These are phyloP conservation scores for Nigrospora sphaerica DNA, from an alignment of 2,329 filamentous ascomycete genomes.

Conservation along the genomic window DNA sequence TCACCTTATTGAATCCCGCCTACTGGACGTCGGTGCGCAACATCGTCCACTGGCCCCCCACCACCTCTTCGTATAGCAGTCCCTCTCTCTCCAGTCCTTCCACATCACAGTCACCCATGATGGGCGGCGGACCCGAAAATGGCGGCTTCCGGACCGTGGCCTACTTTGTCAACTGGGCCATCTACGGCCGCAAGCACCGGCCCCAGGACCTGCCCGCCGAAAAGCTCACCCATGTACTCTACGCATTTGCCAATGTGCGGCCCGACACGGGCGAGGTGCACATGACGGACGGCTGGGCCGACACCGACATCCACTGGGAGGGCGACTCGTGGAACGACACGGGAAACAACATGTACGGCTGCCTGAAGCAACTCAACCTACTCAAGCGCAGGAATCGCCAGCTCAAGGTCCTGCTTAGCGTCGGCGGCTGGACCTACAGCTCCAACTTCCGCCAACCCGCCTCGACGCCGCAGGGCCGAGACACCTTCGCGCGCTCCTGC, in stretches of 20 bases:
- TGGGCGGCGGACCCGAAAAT: conserved; percentile 35
- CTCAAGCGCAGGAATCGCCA: conserved; percentile 76
- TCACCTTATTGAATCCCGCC: not conserved
- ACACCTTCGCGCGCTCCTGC: conserved; percentile 64
- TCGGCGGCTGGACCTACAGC: conserved; percentile 91
- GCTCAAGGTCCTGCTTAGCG: conserved; percentile 77
- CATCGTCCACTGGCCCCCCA: too few species aligned
- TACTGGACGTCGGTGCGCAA: not conserved
- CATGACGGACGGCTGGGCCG: conserved; percentile 57
- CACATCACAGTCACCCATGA: conserved; percentile 13
- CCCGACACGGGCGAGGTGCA: conserved; percentile 75
- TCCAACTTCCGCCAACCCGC: conserved; percentile 73
- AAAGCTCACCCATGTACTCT: conserved; percentile 82
- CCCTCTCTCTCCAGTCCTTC: conserved; percentile 1
- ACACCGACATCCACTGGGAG: conserved; percentile 67
- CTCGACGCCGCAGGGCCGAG: conserved; percentile 61
- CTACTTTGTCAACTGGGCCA: conserved; percentile 77
- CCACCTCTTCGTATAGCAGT: too few species aligned
- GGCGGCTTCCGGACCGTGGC: conserved; percentile 60
- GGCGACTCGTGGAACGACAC: conserved; percentile 63
- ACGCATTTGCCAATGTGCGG: conserved; percentile 82
- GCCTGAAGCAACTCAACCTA: conserved; percentile 80
- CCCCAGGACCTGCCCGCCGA: conserved; percentile 76
- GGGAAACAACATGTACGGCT: conserved; percentile 81
- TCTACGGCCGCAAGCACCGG: conserved; percentile 79